Percentiles rank a stretch among this genome's conserved stretches.
phyloP scores from a whole-genome alignment of 2,329 filamentous ascomycete species.

The Verticillium nubilum region DNA sequence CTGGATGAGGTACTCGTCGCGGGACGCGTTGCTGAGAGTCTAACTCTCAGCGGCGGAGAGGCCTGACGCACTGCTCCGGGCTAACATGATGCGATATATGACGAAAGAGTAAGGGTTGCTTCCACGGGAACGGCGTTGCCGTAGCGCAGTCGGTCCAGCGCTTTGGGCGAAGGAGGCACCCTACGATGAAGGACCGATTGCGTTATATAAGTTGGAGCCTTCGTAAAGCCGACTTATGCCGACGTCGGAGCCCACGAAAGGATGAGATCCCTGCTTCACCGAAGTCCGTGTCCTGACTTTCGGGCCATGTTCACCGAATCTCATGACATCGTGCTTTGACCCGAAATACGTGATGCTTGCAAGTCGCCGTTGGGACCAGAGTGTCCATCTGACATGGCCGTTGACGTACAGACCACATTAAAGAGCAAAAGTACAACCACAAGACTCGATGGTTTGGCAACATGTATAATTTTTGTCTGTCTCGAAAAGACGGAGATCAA shows the following conservation, averaged over 20 bases:
- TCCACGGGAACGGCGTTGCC: neutral
- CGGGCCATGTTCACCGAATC: neutral
- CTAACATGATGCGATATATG: neutral
- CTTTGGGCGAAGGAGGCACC: neutral
- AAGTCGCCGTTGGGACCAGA: too few relatives aligned
- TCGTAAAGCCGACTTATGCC: neutral
- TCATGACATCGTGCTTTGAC: neutral
- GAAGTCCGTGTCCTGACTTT: neutral
- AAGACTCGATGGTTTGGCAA: too few relatives aligned
- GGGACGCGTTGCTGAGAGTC: neutral
- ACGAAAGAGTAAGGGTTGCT: neutral
- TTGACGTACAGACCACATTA: too few relatives aligned
- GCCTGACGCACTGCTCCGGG: neutral
- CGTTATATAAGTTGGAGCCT: neutral
- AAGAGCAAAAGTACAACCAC: too few relatives aligned
- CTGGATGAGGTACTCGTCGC: constrained; percentile 21
- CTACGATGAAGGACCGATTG: neutral
- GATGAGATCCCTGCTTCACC: neutral
- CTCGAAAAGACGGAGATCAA: too few relatives aligned
- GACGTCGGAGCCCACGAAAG: neutral
- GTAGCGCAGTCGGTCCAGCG: neutral
- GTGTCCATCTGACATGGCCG: too few relatives aligned
- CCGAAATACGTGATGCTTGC: neutral
- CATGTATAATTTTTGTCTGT: too few relatives aligned
- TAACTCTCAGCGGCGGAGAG: neutral